phyloP scores from a whole-genome alignment of 2,329 filamentous ascomycete genomes.

The Aspergillus clavatus region DNA sequence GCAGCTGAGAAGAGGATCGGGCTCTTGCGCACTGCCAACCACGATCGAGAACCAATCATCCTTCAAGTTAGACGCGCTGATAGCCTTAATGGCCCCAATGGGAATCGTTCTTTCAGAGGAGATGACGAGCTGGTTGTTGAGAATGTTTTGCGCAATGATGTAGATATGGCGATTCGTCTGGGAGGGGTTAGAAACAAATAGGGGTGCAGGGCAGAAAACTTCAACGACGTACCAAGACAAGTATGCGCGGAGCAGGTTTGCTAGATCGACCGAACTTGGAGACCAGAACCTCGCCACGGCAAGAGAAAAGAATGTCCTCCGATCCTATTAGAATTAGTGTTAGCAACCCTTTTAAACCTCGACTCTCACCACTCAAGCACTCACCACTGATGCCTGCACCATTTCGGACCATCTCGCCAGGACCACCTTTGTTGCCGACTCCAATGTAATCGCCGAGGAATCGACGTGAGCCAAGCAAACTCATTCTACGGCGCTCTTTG shows the following conservation, averaged over 20 bases:
- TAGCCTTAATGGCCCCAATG: conserved; percentile 80
- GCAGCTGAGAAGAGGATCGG: conserved; percentile 90
- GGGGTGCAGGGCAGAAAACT: neutral
- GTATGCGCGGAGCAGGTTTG: conserved; percentile 79
- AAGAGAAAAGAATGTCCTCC: conserved; percentile 82
- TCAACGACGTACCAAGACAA: conserved; percentile 58
- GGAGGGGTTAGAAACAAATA: conserved; percentile 14
- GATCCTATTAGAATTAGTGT: conserved; percentile 24
- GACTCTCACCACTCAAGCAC: conserved; percentile 7
- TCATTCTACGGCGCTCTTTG: conserved; percentile 89
- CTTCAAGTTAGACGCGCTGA: conserved; percentile 72
- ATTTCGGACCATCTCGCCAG: conserved; percentile 73
- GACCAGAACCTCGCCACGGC: conserved; percentile 81
- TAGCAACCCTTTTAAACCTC: neutral
- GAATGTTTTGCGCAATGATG: conserved; percentile 76
- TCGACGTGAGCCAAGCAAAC: conserved; percentile 81
- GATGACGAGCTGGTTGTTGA: conserved; percentile 78
- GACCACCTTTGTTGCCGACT: conserved; percentile 72
- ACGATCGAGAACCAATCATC: conserved; percentile 98
- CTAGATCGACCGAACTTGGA: conserved; percentile 95
- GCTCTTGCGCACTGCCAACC: conserved; percentile 81
- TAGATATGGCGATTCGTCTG: conserved; percentile 79
- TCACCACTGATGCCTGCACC: conserved; percentile 65
- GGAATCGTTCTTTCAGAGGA: conserved; percentile 75
- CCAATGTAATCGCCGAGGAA: conserved; percentile 96